Evolutionary conservation across 345 rosid species (phyloP), one percentile per base, ranked within the genome.

Genomic region (Reutealis trisperma): DNA sequence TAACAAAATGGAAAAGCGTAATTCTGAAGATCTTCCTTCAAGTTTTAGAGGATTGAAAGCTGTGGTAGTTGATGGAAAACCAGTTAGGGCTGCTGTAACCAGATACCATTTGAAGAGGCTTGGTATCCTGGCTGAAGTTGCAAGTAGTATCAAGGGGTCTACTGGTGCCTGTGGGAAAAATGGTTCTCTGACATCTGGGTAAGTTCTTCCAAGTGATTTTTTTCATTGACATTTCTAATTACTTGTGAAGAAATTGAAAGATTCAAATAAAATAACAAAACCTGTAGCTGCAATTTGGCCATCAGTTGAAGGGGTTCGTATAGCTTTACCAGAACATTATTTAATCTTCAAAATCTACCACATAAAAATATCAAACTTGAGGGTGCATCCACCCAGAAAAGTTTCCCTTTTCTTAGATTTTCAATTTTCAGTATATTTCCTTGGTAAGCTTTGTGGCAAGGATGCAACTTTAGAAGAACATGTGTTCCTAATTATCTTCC

Each of bases 71-170:
- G 99, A 96, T 78, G 88, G 84, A 37, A 93, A 92, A 74, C 94
- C 94, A 0, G 98, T 96, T 64, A 86, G 99, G 86, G 98, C 98
- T 49, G 92, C 98, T 11, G 96, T 92, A 42, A 93, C 96, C 67
- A 86, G 65, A 82, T 96, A 96, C 81, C 99, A 96, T 84, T 80
- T 96, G 85, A 92, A 89, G 81, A 88, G 99, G 80, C 97, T 96
- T 24, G 99, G 99, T 59, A 91, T 96, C 73, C 47, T 73, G 21
- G 94, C 88, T 13, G 94, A 96, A 67, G 82, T 96, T 27, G 86
- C 83, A n/a, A 84, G 83, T 41, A 87, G 80, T 79, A 81, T 90
- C 81, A 84, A 82, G 71, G 75, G 75, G 25, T 87, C 84, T 1
- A 83, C 81, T 65, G 69, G 86, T 66, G 24, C 61, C 21, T 81